phyloP scores from a whole-genome alignment of 768 basidiomycete species.

The Amanita rubescens region DNA sequence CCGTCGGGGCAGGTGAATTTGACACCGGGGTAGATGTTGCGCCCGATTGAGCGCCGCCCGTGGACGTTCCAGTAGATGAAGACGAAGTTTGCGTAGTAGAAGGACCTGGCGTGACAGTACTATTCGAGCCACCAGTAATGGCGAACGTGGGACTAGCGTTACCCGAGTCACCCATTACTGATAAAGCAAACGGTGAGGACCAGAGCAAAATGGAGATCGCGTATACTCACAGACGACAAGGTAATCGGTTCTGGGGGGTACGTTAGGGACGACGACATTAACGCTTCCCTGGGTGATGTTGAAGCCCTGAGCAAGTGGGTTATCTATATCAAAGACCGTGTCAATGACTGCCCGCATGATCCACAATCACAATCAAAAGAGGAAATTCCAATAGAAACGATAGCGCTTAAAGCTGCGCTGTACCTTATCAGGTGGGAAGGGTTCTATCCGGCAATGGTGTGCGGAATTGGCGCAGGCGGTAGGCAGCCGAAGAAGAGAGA shows the following conservation, averaged over 20 bases:
- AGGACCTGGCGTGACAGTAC: background rate
- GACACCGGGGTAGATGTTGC: background rate
- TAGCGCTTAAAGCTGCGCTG: background rate
- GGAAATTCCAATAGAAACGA: background rate
- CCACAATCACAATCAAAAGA: background rate
- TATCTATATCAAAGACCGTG: conserved; percentile 26
- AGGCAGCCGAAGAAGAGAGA: background rate
- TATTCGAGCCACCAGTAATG: conserved; percentile 25
- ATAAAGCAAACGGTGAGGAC: conserved; percentile 5
- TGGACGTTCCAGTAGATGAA: background rate
- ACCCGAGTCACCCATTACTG: conserved; percentile 66
- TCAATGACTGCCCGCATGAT: background rate
- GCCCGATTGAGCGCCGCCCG: background rate
- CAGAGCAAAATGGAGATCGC: background rate
- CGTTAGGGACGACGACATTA: conserved; percentile 44
- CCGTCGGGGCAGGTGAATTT: background rate
- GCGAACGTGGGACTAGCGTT: conserved; percentile 52
- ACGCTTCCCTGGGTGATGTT: conserved; percentile 43
- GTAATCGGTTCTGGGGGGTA: conserved; percentile 39
- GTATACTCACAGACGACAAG: conserved; percentile 52
- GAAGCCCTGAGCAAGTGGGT: conserved; percentile 52
- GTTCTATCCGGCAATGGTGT: background rate
- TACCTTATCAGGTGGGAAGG: background rate
- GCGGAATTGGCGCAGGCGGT: background rate
- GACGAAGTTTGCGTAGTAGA: background rate